Evolutionary conservation across 2,329 filamentous ascomycete genomes (phyloP).

Genomic region (Didymella glomerata): DNA sequence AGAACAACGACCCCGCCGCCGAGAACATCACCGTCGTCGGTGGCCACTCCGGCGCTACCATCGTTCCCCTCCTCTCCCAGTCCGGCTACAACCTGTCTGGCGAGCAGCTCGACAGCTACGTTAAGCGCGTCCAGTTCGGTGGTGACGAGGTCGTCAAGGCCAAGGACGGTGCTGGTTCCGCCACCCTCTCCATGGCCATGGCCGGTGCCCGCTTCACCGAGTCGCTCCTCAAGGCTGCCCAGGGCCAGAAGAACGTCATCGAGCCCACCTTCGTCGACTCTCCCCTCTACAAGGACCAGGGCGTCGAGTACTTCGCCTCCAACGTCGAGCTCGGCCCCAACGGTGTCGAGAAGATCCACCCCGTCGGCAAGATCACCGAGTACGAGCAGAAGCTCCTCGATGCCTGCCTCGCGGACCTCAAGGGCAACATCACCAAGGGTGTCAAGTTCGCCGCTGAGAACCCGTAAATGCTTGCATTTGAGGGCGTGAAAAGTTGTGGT

Average conservation of each 20-base stretch:
- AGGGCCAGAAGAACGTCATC: conserved; percentile 92
- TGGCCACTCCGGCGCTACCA: conserved; percentile 97
- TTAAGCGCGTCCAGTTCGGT: conserved; percentile 97
- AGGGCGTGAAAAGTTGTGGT: conserved; percentile 15
- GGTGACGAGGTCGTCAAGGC: conserved; percentile 99
- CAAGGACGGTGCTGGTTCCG: conserved; percentile 96
- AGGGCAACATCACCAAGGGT: conserved; percentile 96
- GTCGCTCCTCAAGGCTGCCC: conserved; percentile 87
- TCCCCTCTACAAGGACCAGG: conserved; percentile 98
- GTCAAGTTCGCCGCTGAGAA: conserved; percentile 70
- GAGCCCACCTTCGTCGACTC: conserved; percentile 98
- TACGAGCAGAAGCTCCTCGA: conserved; percentile 91
- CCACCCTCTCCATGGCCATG: conserved; percentile 98
- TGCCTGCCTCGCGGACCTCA: conserved; percentile 81
- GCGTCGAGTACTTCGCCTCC: conserved; percentile 95
- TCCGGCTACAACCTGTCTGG: conserved; percentile 86
- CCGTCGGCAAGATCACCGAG: conserved; percentile 83
- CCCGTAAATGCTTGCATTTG: conserved; percentile 45
- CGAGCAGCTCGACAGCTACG: conserved; percentile 75
- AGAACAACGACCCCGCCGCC: conserved; percentile 85
- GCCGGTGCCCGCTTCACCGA: conserved; percentile 87
- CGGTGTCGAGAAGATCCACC: conserved; percentile 92
- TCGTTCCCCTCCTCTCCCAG: conserved; percentile 97
- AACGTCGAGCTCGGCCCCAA: conserved; percentile 95
- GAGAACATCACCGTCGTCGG: conserved; percentile 97